Base-by-base conservation (phyloP, 306 rosid genomes). In the Gleditsia sinensis region DNA sequence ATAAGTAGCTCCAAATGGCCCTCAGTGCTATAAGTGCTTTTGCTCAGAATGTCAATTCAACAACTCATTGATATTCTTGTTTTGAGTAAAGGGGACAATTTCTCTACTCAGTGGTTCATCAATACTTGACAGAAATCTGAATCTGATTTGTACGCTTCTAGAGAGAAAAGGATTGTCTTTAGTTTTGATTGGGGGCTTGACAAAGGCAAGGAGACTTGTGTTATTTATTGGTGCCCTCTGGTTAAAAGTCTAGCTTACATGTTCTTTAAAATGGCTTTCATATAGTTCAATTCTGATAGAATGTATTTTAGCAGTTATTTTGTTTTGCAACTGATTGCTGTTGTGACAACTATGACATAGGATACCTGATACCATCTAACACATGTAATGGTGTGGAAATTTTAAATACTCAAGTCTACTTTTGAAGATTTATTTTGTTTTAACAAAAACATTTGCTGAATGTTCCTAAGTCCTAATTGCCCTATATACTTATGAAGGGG, bases 21-120 rank as follows among this genome's bases (percentile, higher is more conserved):
- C 69, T 57, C 37, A 54, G 20, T 58, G 78, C 67, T 67, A 50
- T 56, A 39, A 64, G 50, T 71, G 77, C 48, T 30, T 58, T 42
- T 71, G 70, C 81, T 42, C 60, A 9, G 56, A 4, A 42, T 10
- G 25, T 59, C 34, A 40, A 74, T 48, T 53, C 40, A 40, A 53
- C 71, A 33, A 67, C 79, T 67, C 39, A 23, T 40, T 55, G 67
- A 57, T 55, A 45, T 60, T 37, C 71, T 74, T 77, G 39, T 33
- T 21, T 79, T 39, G 67, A 78, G 55, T 33, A 24, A 37, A 20
- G 82, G 60, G 78, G 49, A n/a, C 70, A 33, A 7, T 56, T 71
- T 66, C 51, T 67, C 64, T 39, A 32, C 76, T 46, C 24, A 6
- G 25, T 12, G 71, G 74, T 48, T 84, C 83, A 75, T 56, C 33